phyloP scores from a whole-genome alignment of 805 yeast species.

The Hanseniaspora jakobsenii region DNA sequence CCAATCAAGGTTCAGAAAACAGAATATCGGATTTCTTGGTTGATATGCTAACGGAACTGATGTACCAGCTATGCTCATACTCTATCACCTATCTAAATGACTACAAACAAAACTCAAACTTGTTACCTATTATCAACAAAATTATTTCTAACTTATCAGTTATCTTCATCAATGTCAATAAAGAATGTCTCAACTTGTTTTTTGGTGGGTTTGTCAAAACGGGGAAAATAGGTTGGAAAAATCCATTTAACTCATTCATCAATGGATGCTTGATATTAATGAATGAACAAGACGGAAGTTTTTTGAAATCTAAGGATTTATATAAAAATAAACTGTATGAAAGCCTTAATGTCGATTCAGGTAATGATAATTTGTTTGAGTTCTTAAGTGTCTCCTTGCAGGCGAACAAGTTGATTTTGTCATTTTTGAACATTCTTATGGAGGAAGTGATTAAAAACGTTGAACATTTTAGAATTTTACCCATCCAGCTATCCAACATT shows the following conservation, averaged over 20 bases:
- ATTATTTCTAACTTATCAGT: constrained; percentile 28
- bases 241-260: constrained; percentile 26
- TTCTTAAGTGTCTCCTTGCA: constrained; percentile 20
- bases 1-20: not conserved
- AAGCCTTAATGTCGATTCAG: constrained; percentile 18
- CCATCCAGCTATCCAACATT: constrained; percentile 20
- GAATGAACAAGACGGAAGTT: not conserved
- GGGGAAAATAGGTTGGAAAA: constrained; percentile 23
- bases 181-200: constrained; percentile 14
- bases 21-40: constrained; percentile 4
- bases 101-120: not conserved
- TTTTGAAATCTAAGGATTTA: not conserved
- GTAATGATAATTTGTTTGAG: constrained; percentile 22
- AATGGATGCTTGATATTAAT: not conserved
- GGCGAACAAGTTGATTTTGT: constrained; percentile 20
- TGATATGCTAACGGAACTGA: not conserved
- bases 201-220: constrained; percentile 13
- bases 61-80: not conserved
- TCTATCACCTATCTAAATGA: not conserved
- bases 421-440: constrained; percentile 26
- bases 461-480: constrained; percentile 20
- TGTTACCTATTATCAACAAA: constrained; percentile 21
- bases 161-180: constrained; percentile 24
- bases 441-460: constrained; percentile 28
- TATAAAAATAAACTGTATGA: constrained; percentile 13